phyloP scores from a whole-genome alignment of 805 yeast genomes.

The Alloascoidea hylecoeti region DNA sequence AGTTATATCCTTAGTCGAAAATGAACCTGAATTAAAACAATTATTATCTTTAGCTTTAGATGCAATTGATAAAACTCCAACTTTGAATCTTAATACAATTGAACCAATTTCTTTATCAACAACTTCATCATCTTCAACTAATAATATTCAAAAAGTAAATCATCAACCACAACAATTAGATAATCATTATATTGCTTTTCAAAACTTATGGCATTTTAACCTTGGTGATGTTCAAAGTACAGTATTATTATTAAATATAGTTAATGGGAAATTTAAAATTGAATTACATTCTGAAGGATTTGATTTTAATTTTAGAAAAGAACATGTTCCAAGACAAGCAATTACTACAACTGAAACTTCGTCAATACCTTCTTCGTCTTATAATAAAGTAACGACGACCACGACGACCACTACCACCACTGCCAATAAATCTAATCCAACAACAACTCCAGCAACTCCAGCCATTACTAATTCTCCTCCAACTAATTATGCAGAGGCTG shows the following conservation, averaged over 20 bases:
- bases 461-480: background rate
- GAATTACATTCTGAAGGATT: conserved; percentile 47
- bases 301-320: conserved; percentile 36
- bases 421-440: conserved; percentile 2
- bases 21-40: conserved; percentile 27
- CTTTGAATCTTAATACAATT: conserved; percentile 11
- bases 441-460: conserved; percentile 1
- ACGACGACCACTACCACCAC: background rate
- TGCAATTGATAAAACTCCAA: conserved; percentile 49
- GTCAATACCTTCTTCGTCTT: background rate
- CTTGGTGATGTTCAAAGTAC: conserved; percentile 49
- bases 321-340: conserved; percentile 5
- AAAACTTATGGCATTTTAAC: conserved; percentile 68
- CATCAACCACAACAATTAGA: conserved; percentile 1
- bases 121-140: conserved; percentile 13
- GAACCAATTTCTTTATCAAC: conserved; percentile 7
- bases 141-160: too few species aligned
- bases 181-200: conserved; percentile 46
- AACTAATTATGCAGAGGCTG: conserved; percentile 1
- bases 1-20: conserved; percentile 25
- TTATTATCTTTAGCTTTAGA: conserved; percentile 41
- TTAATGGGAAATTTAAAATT: conserved; percentile 33
- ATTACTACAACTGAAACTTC: background rate
- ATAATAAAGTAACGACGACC: background rate
- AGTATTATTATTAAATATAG: conserved; percentile 26